Base-by-base conservation (phyloP, 768 basidiomycete species). In the Lactarius vividus region DNA sequence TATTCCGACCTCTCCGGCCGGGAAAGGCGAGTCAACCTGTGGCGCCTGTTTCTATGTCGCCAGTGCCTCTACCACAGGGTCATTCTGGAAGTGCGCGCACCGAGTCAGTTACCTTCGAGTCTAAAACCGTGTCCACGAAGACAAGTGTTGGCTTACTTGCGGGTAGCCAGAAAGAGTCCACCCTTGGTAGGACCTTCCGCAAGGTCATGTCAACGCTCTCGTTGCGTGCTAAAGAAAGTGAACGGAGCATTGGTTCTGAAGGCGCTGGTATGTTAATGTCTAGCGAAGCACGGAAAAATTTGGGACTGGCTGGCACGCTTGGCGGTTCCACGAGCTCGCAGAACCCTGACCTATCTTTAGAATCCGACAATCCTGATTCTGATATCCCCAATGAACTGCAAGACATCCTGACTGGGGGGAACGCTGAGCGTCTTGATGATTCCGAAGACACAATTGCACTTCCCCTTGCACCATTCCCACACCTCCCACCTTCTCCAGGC, bases 371-470 rank as follows among this genome's bases (percentile, higher is more conserved):
- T 71, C 88, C 84, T 0, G 87, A 91, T 73, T 89, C 87, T 2
- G 90, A 94, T 70, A 89, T 92, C n/a, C 90, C 92, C 1, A 84
- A 89, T 49, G 92, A 93, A 74, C 73, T 93, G 62, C 85, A 86
- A 68, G 79, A 79, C 28, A 85, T 93, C 56, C 74, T 93, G 29
- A 79, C 79, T 0, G 71, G 80, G 60, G 68, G 80, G 63, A 40
- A 77, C 74, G 77, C 76, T 37, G 74, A 73, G 23, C 63, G 61
- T 59, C 71, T 71, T 4, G 66, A 62, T 6, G 63, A 59, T 26
- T 53, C 73, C 8, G 79, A 81, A 1, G 82, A 85, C 52, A 83
- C 80, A 5, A 64, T 77, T 71, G 77, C 77, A 7, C 76, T 73
- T 61, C 54, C 63, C 39, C 46, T 65, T 61, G 35, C 62, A 23